Percentiles rank a stretch among this genome's conserved stretches.
Conservation (phyloP, 2,329 filamentous ascomycete genomes). For the Penicillium brevicompactum region DNA sequence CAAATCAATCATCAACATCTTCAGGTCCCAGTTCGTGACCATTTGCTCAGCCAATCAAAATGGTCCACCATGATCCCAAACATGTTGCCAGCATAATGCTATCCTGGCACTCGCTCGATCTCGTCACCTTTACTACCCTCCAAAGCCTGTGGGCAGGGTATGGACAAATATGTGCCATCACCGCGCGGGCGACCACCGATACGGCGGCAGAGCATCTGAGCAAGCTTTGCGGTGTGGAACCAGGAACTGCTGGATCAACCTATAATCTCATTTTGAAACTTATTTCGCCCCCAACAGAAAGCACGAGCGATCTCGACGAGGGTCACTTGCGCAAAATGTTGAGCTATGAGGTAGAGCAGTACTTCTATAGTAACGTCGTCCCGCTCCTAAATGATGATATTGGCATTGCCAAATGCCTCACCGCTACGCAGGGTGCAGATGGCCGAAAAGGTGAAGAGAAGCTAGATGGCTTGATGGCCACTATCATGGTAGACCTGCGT, state of each 20-base stretch:
- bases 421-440: conserved; percentile 41
- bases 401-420: conserved; percentile 55
- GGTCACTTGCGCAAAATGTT: conserved; percentile 67
- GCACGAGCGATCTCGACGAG: conserved; percentile 49
- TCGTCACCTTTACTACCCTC: conserved; percentile 33
- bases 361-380: conserved; percentile 63
- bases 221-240: conserved; percentile 22
- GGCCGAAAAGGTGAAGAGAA: conserved; percentile 28
- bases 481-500: conserved; percentile 60
- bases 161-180: conserved; percentile 58
- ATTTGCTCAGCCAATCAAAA: background rate
- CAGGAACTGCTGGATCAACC: conserved; percentile 15
- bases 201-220: conserved; percentile 25
- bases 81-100: conserved; percentile 32
- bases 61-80: conserved; percentile 4
- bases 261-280: conserved; percentile 59
- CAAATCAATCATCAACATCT: too few relatives aligned
- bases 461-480: conserved; percentile 50
- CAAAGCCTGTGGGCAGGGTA: conserved; percentile 54
- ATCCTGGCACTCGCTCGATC: conserved; percentile 29
- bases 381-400: conserved; percentile 49
- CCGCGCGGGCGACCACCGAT: conserved; percentile 40
- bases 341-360: conserved; percentile 68
- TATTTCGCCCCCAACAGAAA: conserved; percentile 54
- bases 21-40: too few relatives aligned